Conservation (phyloP, 2,329 filamentous ascomycete species). For the Albophoma yamanashiensis region DNA sequence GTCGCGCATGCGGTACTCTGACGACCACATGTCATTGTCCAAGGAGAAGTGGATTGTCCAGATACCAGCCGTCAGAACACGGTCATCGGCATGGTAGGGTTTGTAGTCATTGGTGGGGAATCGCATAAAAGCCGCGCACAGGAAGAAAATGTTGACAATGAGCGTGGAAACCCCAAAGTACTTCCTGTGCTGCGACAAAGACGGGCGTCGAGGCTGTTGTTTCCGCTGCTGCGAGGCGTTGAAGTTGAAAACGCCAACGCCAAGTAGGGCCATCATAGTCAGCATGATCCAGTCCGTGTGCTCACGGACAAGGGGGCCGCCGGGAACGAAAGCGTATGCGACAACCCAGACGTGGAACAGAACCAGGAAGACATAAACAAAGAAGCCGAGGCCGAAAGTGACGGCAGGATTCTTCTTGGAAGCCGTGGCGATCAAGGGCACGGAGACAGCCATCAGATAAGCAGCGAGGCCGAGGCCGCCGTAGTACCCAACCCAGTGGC, state of each 20-base stretch:
- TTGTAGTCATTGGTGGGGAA: conserved; percentile 90
- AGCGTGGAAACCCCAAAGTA: conserved; percentile 49
- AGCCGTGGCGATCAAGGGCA: conserved; percentile 65
- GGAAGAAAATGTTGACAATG: conserved; percentile 69
- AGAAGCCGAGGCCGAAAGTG: conserved; percentile 80
- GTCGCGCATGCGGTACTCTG: conserved; percentile 86
- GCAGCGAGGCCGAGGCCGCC: conserved; percentile 65
- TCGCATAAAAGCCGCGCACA: conserved; percentile 73
- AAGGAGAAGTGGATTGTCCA: conserved; percentile 98
- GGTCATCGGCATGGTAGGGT: conserved; percentile 80
- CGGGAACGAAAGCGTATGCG: conserved; percentile 94
- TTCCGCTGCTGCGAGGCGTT: conserved; percentile 36
- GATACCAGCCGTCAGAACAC: conserved; percentile 85
- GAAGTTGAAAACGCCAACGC: conserved; percentile 71
- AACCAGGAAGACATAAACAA: conserved; percentile 86
- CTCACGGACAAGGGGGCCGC: conserved; percentile 83
- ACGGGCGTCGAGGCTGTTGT: conserved; percentile 16
- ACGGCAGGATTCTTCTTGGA: conserved; percentile 65
- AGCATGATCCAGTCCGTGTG: conserved; percentile 95
- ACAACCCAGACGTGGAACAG: conserved; percentile 99
- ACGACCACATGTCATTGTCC: conserved; percentile 98
- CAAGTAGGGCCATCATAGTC: conserved; percentile 73
- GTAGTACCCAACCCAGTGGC: conserved; percentile 83
- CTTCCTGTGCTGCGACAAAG: conserved; percentile 35
- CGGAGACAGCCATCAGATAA: conserved; percentile 73